Conservation (phyloP, 495 filamentous ascomycete species). For the Tuber umbilicatum region DNA sequence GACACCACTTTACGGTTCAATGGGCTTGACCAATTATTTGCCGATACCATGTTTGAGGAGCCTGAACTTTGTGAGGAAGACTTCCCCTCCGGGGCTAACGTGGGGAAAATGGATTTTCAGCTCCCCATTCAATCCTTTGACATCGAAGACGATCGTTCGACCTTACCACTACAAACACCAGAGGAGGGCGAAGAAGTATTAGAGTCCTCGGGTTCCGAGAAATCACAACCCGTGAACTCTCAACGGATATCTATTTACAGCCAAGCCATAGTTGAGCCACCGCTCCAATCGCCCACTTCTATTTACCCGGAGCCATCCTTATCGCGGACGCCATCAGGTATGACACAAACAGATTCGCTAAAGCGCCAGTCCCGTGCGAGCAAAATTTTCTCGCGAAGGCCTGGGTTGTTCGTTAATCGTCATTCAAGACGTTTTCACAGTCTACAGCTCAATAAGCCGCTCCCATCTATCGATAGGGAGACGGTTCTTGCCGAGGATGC, state of each 20-base stretch:
- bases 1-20: slow-evolving; percentile 32
- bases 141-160: slow-evolving; percentile 15
- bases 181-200: slow-evolving; percentile 6
- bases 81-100: slow-evolving; percentile 14
- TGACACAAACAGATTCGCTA: slow-evolving; percentile 8
- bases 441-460: slow-evolving; percentile 38
- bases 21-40: slow-evolving; percentile 32
- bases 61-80: slow-evolving; percentile 30
- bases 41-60: slow-evolving; percentile 32
- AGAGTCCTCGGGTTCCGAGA: slow-evolving; percentile 13
- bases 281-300: slow-evolving; percentile 29
- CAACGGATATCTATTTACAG: slow-evolving; percentile 22
- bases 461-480: slow-evolving; percentile 28
- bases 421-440: slow-evolving; percentile 18
- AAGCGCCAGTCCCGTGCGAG: slow-evolving; percentile 27
- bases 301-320: slow-evolving; percentile 36
- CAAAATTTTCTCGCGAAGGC: slow-evolving; percentile 22
- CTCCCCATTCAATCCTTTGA: slow-evolving; percentile 31
- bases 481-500: slow-evolving; percentile 28
- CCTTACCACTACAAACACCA: slow-evolving; percentile 17
- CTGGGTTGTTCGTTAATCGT: slow-evolving; percentile 12
- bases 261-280: slow-evolving; percentile 25
- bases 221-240: slow-evolving; percentile 19
- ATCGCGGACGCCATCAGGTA: slow-evolving; percentile 25
- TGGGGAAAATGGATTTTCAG: slow-evolving; percentile 24